Conservation (phyloP, 495 filamentous ascomycete genomes). For the Evansstolkia leycettana region DNA sequence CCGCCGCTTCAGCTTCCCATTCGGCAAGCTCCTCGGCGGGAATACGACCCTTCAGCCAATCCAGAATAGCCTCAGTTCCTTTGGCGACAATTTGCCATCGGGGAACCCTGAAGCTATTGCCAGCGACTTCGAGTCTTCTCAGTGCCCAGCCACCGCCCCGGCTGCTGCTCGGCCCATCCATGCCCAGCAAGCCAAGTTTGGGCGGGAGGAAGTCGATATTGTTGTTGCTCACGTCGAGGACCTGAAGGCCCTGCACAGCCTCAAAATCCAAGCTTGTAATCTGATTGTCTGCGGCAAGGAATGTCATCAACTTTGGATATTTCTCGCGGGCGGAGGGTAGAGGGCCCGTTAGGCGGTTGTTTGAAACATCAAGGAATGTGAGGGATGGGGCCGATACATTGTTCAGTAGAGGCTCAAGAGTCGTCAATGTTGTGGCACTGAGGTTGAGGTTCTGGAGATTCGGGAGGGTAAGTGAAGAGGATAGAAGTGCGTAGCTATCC, state of each 20-base stretch:
- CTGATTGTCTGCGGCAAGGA: slow-evolving; percentile 67
- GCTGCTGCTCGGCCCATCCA: slow-evolving; percentile 29
- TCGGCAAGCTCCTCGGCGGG: slow-evolving; percentile 45
- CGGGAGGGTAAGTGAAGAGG: slow-evolving; percentile 50
- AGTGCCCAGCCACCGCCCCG: slow-evolving; percentile 28
- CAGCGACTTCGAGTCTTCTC: slow-evolving; percentile 51
- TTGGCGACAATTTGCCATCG: slow-evolving; percentile 74
- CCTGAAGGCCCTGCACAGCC: slow-evolving; percentile 56
- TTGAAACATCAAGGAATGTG: slow-evolving; percentile 63
- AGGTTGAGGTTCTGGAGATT: slow-evolving; percentile 65
- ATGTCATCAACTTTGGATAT: slow-evolving; percentile 54
- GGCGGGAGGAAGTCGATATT: slow-evolving; percentile 67
- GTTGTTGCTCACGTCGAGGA: slow-evolving; percentile 73
- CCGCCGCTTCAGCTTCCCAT: slow-evolving; percentile 17
- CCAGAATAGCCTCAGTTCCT: slow-evolving; percentile 75
- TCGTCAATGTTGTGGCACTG: slow-evolving; percentile 52
- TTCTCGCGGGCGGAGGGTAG: slow-evolving; percentile 43
- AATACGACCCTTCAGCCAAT: slow-evolving; percentile 71
- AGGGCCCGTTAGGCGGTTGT: slow-evolving; percentile 56
- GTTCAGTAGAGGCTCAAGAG: slow-evolving; percentile 47
- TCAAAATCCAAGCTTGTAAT: slow-evolving; percentile 62
- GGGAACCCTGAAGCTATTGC: slow-evolving; percentile 80
- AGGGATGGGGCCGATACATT: slow-evolving; percentile 59
- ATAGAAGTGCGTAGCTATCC: slow-evolving; percentile 44
- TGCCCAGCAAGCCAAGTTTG: slow-evolving; percentile 57